Evolutionary conservation across 2,329 filamentous ascomycete species (phyloP), one percentile per base, ranked within the genome.

Genomic region (Exserohilum rostratum): DNA sequence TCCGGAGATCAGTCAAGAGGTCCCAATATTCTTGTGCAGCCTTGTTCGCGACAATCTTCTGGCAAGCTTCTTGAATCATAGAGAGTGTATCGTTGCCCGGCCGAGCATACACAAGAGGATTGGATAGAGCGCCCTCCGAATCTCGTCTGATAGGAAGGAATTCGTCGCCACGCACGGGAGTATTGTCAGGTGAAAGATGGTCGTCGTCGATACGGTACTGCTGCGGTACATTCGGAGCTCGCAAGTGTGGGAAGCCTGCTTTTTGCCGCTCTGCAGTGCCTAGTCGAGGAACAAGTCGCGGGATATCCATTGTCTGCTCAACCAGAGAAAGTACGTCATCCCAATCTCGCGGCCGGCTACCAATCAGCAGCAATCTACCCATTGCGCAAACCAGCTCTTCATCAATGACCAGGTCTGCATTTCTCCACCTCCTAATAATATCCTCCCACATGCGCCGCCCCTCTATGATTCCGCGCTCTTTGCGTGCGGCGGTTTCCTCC

Each of bases 401-500:
- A 65, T 97, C 93, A 17, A 98, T 80, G 44, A 82, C 66, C 13
- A 98, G 64, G 46, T 85, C 79, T 27, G 88, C 91, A 48, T 82
- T 80, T 49, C 82, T 83, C 93, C 93, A 98, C 59, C 86, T 87
- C n/a, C 79, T 75, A 15, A 91, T 79, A 39, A 96, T 82, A 68
- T 96, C 91, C 38, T 85, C 81, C 95, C 95, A 99, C 15, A 98
- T 80, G 6, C 83, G 79, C 61, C 89, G 87, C 17, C 85, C 91
- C 56, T 91, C 87, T 17, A 83, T 75, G 20, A 96, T 78, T 2
- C 82, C 81, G 30, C 79, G 78, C 17, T 74, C 67, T 42, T 67
- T 73, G 47, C 64, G 65, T 45, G 48, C 58, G 25, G 65, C 66
- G 44, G 53, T 62, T 55, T 72, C 61, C 18, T 67, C 62, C 35